phyloP scores from a whole-genome alignment of 345 rosid species.

The Populus euphratica region DNA sequence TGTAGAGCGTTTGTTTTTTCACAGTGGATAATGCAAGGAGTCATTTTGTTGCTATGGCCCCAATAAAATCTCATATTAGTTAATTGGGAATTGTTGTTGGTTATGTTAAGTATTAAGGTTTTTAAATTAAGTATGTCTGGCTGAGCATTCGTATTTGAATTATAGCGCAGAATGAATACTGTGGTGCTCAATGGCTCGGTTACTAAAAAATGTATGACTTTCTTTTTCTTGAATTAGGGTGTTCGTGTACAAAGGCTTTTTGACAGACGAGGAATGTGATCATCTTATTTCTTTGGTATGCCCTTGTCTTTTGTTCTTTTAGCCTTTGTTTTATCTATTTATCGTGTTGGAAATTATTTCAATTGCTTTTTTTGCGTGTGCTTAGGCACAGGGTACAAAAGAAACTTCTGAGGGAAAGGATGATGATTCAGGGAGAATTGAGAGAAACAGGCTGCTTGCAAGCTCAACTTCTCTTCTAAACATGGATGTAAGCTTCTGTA shows the following conservation, averaged over 20 bases:
- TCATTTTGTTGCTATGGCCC: not conserved
- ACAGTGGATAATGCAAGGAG: not conserved
- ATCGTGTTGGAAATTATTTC: not conserved
- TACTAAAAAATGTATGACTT: slow-evolving; percentile 21
- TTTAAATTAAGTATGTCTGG: slow-evolving; percentile 5
- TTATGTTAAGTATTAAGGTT: not conserved
- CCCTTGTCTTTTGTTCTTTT: not conserved
- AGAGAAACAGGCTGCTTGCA: slow-evolving; percentile 27
- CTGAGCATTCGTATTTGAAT: not conserved
- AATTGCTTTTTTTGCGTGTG: slow-evolving; percentile 10
- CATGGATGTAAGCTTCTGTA: slow-evolving; percentile 38
- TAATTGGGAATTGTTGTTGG: not conserved
- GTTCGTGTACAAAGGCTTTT: slow-evolving; percentile 62
- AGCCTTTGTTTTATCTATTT: not conserved
- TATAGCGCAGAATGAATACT: not conserved
- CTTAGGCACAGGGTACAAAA: slow-evolving; percentile 35
- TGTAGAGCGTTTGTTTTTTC: not conserved
- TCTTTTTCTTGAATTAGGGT: slow-evolving; percentile 49
- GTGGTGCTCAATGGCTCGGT: slow-evolving; percentile 2
- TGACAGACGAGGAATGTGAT: slow-evolving; percentile 73
- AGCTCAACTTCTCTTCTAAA: slow-evolving; percentile 34
- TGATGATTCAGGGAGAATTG: slow-evolving; percentile 24
- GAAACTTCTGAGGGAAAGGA: slow-evolving; percentile 17
- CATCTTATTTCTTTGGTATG: slow-evolving; percentile 65
- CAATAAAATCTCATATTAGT: not conserved